Evolutionary conservation across 768 basidiomycete genomes (phyloP), one percentile per base, ranked within the genome.

Genomic region (Ramaria rubella): DNA sequence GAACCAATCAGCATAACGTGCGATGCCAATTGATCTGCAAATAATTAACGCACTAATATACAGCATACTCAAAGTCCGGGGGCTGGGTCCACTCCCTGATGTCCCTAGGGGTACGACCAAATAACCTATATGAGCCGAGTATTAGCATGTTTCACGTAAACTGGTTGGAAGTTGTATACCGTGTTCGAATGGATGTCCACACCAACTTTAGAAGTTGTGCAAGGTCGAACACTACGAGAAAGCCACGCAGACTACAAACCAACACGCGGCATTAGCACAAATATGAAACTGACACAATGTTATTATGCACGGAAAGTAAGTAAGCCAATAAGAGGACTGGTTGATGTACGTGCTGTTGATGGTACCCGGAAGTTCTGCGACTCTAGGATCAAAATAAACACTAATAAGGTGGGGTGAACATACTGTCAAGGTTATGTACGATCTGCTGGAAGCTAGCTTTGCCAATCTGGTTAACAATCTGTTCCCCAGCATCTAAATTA

Each of bases 191-290:
- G n/a, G 82, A 87, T 40, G 88, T 76, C 81, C 84, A 88, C 33
- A 94, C 63, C 24, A 99, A 77, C 66, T 96, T 96, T 72, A 98
- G 70, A 50, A 98, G 82, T 71, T 99, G 96, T 5, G 96, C 95
- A 31, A 99, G 75, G 68, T 99, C 96, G 66, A 98, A 98, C 55
- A 97, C 76, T 9, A 83, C 87, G 40, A 98, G 80, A 80, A 97
- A 96, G 24, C 94, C 96, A 67, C 95, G 90, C 34, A 98, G 77
- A 6, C 90, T 91, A 61, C 21, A 55, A 49, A 63, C 40, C 29
- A 31, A 26, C 34, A 8, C 14, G 31, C 29, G 48, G 46, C 21
- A 38, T 43, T 50, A 38, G 38, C 9, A 49, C 24, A 36, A 42
- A 54, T 33, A 46, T 21, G 23, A 59, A 46, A 45, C 38, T 8